Conservation (phyloP, 225 moss, liverwort and hornwort species). For the Sphagnum contortum region DNA sequence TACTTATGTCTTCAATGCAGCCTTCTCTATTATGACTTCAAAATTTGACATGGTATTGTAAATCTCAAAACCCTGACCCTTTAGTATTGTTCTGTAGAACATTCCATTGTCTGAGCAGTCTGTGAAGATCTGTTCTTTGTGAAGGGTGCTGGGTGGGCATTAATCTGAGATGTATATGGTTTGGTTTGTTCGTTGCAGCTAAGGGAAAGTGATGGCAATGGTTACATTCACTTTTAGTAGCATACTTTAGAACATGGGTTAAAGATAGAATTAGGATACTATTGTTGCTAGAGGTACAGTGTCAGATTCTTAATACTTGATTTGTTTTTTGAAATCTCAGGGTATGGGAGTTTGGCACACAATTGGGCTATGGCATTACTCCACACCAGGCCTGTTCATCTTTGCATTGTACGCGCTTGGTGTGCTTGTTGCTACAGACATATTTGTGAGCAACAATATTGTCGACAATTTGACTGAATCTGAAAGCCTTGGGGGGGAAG, state of each 20-base stretch:
- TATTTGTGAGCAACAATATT: constrained; percentile 86
- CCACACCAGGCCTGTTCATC: constrained; percentile 83
- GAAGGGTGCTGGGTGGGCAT: no score
- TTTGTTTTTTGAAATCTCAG: constrained; percentile 14
- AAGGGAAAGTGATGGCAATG: no score
- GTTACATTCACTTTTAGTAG: no score
- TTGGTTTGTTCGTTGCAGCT: no score
- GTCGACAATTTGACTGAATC: constrained; percentile 60
- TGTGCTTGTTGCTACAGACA: constrained; percentile 83
- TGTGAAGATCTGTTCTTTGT: no score
- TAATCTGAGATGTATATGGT: no score
- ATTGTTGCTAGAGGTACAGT: no score
- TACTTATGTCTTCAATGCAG: constrained; percentile 94
- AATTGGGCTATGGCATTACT: constrained; percentile 88
- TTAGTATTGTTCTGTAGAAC: no score
- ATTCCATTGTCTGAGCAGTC: no score
- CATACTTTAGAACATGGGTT: no score
- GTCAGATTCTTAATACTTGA: no score
- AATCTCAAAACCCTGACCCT: neutral
- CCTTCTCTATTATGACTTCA: constrained; percentile 64
- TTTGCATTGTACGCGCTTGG: constrained; percentile 82
- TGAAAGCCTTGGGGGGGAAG: constrained; percentile 53
- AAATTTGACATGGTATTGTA: constrained; percentile 59
- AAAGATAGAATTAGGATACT: no score
- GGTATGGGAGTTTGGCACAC: constrained; percentile 86